Base-by-base conservation (phyloP, 768 basidiomycete species). In the Tephrocybe sp. region DNA sequence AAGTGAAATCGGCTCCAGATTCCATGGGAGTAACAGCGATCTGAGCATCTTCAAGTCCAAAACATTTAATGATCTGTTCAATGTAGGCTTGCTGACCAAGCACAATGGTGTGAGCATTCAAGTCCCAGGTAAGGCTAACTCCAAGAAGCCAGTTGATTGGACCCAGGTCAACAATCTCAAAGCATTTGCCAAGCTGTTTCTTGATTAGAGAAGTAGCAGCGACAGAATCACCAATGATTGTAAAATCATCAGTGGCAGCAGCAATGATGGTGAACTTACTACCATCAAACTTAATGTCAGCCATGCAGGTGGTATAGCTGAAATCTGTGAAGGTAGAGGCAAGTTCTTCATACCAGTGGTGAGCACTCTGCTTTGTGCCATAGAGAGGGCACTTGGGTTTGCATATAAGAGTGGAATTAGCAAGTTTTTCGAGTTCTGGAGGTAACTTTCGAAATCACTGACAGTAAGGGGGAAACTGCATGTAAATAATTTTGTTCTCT, bases 311-410 rank as follows among this genome's bases (percentile, higher is more conserved):
- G 36, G 51, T 42, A 37, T 41, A 53, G 38, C 52, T 48, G 15
- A 51, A 40, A 16, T 28, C 40, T 22, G 34, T 34, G 11, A 45
- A 18, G 16, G 21, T 27, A 16, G 9, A 4, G 31, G 16, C 22
- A 2, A 64, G 49, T 36, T 57, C 59, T 42, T 62, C 38, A 40
- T 71, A 65, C 62, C 69, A 75, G 9, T 60, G 36, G 19, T 64
- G 51, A 6, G 63, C 60, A 2, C 68, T 65, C 51, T 74, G 74
- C 34, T 66, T 65, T 2, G 65, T 64, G 1, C 72, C 67, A 50
- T 74, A 74, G 3, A 74, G 56, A 9, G 61, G 57, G 9, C 46
- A 25, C 27, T 42, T 44, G 1, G 66, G 54, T 1, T 37, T 40
- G 0, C 55, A 54, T 3, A 45, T 22, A 34, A 45, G 44, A 25